Conservation (phyloP, 2,329 filamentous ascomycete genomes). For the Colletotrichum chrysophilum region DNA sequence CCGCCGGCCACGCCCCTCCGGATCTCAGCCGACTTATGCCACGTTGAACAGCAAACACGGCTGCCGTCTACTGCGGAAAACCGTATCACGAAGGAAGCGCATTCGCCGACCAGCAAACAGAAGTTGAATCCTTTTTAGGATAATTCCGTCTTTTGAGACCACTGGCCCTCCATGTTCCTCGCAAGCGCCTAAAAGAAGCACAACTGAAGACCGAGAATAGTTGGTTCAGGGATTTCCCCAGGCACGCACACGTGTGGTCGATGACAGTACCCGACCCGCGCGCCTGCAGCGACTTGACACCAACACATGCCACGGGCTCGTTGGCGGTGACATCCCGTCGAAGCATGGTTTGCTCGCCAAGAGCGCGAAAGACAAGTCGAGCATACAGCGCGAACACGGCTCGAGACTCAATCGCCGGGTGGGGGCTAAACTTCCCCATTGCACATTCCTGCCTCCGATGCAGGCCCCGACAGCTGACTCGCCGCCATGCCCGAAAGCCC, state of each 20-base stretch:
- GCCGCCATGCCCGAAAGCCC: neutral
- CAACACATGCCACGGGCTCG: neutral
- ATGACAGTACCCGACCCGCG: neutral
- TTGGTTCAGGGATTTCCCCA: neutral
- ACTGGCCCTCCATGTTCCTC: neutral
- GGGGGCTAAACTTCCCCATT: neutral
- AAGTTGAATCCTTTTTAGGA: neutral
- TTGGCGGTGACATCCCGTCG: neutral
- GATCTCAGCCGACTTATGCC: neutral
- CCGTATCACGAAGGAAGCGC: neutral
- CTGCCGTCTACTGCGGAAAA: neutral
- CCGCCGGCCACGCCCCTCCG: neutral
- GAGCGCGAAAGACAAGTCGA: neutral
- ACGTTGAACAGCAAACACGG: neutral
- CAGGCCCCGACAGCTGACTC: constrained; percentile 4
- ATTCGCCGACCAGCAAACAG: neutral
- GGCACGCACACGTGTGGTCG: neutral
- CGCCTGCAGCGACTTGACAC: neutral
- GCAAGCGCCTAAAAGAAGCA: neutral
- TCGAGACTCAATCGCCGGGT: neutral
- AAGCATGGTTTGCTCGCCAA: neutral
- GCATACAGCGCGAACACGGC: neutral
- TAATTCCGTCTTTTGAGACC: neutral
- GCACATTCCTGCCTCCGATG: neutral
- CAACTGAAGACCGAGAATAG: neutral